Conservation (phyloP, 768 basidiomycete genomes). For the Botryobasidium botryosum region DNA sequence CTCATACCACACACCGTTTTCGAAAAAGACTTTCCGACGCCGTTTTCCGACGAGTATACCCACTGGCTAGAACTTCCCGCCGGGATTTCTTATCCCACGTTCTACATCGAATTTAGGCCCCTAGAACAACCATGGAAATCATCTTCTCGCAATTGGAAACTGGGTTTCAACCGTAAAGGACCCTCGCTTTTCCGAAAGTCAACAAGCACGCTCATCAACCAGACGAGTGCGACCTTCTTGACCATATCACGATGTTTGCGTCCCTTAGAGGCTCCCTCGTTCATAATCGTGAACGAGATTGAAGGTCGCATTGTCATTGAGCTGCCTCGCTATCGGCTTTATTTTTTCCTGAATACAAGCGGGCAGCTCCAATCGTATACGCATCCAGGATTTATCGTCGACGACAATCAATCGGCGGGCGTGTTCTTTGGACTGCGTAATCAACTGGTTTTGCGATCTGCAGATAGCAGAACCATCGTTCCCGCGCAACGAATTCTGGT, state of each 20-base stretch:
- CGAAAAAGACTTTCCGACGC: background rate
- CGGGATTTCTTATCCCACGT: background rate
- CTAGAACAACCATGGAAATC: background rate
- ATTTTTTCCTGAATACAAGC: background rate
- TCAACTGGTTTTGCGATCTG: conserved; percentile 23
- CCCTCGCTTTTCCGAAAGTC: background rate
- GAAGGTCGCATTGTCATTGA: background rate
- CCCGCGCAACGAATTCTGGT: no score
- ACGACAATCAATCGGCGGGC: conserved; percentile 18
- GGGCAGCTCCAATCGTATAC: background rate
- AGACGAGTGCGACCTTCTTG: conserved; percentile 9
- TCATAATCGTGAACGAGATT: background rate
- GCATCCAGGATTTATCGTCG: background rate
- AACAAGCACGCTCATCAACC: conserved; percentile 11
- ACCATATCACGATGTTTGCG: conserved; percentile 25
- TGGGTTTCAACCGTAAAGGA: background rate
- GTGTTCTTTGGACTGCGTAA: conserved; percentile 29
- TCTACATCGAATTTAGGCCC: no score
- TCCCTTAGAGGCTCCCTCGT: conserved; percentile 16
- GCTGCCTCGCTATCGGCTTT: background rate
- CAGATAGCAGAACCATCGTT: background rate
- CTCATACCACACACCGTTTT: background rate
- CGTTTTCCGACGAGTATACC: background rate
- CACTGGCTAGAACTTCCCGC: background rate
- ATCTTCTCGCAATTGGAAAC: background rate